Conservation (phyloP, 2,329 filamentous ascomycete genomes). For the Ascochyta viciae-villosae region DNA sequence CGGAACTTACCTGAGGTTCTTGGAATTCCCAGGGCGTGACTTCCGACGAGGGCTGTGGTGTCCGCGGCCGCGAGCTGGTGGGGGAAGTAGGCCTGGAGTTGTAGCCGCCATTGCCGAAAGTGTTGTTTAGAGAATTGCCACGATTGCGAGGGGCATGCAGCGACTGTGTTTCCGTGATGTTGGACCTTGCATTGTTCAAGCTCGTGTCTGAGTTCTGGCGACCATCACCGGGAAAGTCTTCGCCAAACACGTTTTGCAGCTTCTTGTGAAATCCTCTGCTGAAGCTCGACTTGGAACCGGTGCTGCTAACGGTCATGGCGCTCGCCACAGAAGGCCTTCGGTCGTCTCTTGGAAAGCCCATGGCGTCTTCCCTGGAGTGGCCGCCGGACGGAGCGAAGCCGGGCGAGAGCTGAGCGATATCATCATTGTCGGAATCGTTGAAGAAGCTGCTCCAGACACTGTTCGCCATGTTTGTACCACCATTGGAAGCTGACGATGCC, state of each 20-base stretch:
- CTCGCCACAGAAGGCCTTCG: slow-evolving; percentile 88
- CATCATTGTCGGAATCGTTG: slow-evolving; percentile 78
- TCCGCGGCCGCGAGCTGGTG: slow-evolving; percentile 76
- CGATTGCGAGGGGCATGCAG: slow-evolving; percentile 74
- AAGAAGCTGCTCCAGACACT: slow-evolving; percentile 67
- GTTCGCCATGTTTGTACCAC: slow-evolving; percentile 51
- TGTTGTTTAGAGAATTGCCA: slow-evolving; percentile 81
- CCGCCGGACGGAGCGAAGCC: slow-evolving; percentile 64
- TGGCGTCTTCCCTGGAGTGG: slow-evolving; percentile 56
- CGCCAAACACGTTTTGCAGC: slow-evolving; percentile 89
- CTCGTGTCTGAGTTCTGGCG: slow-evolving; percentile 75
- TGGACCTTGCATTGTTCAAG: slow-evolving; percentile 55
- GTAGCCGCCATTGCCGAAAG: slow-evolving; percentile 57
- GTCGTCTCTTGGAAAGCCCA: slow-evolving; percentile 65
- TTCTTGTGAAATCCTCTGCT: slow-evolving; percentile 76
- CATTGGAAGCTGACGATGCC: slow-evolving; percentile 54
- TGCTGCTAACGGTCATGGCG: slow-evolving; percentile 84
- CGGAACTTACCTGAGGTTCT: slow-evolving; percentile 71
- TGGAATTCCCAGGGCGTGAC: slow-evolving; percentile 98
- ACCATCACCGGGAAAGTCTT: slow-evolving; percentile 75
- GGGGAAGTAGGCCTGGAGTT: slow-evolving; percentile 71
- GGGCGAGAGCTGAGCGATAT: slow-evolving; percentile 72
- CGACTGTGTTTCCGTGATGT: slow-evolving; percentile 63
- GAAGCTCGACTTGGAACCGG: slow-evolving; percentile 77
- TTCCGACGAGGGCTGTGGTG: slow-evolving; percentile 87